These are phyloP conservation scores for Albizia julibrissin DNA, from an alignment of 306 rosid species.

Conservation along the genomic window DNA sequence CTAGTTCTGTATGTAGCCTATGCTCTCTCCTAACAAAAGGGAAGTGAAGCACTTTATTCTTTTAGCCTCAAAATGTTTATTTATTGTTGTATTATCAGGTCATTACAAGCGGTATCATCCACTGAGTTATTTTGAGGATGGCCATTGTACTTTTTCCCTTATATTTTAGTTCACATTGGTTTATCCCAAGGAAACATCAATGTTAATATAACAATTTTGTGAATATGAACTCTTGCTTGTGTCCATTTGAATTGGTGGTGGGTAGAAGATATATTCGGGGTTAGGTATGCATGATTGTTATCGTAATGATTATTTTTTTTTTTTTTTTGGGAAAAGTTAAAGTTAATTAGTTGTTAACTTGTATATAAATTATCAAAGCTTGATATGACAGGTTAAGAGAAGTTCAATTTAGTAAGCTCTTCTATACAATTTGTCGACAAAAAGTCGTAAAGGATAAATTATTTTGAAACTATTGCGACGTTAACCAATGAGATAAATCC, in stretches of 20 bases:
- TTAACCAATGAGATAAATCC: not conserved
- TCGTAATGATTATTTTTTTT: not conserved
- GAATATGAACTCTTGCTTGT: not conserved
- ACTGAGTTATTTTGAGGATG: not conserved
- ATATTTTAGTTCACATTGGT: not conserved
- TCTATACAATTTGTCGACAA: not conserved
- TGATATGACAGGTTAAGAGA: not conserved
- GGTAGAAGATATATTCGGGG: not conserved
- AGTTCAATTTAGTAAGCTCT: not conserved
- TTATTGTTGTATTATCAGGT: not conserved
- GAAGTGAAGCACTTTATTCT: conserved; percentile 27
- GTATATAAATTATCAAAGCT: not conserved
- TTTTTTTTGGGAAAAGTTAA: not conserved
- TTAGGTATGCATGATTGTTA: not conserved
- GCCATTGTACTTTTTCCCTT: not conserved
- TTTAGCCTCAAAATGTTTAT: conserved; percentile 23
- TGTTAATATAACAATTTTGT: not conserved
- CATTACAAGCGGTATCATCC: conserved; percentile 2
- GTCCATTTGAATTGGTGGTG: not conserved
- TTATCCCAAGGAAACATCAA: not conserved
- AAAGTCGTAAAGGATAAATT: not conserved
- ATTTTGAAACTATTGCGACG: not conserved
- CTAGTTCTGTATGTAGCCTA: not conserved
- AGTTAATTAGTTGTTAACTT: not conserved
- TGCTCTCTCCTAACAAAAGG: conserved; percentile 17